phyloP scores from a whole-genome alignment of 1,284 basidiomycete genomes.

The Ganoderma lucidum region DNA sequence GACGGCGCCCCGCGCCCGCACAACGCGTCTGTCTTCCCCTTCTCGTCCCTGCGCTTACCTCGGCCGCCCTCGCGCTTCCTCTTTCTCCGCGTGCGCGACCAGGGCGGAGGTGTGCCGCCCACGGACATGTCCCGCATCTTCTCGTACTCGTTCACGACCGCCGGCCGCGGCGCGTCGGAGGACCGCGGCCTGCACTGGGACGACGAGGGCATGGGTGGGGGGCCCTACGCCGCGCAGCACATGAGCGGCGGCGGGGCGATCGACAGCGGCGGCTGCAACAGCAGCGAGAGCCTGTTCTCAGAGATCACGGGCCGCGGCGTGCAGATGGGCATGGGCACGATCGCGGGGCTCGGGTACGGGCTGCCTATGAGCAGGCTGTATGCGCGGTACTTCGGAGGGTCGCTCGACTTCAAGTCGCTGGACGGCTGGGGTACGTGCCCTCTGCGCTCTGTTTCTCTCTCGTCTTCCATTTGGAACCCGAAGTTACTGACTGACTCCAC shows the following conservation, averaged over 20 bases:
- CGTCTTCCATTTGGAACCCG: conserved; percentile 2
- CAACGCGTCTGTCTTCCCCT: conserved; percentile 10
- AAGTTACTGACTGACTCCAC: conserved; percentile 9
- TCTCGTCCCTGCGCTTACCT: neutral
- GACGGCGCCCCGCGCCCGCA: conserved; percentile 9
- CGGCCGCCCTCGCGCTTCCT: conserved; percentile 55
- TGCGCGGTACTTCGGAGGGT: conserved; percentile 82
- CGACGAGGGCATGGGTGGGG: conserved; percentile 59
- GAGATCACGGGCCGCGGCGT: conserved; percentile 81
- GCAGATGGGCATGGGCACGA: conserved; percentile 77
- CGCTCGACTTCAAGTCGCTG: conserved; percentile 77
- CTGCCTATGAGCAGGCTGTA: conserved; percentile 88
- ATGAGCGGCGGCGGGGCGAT: conserved; percentile 75
- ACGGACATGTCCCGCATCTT: conserved; percentile 82
- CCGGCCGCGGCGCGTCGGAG: conserved; percentile 50
- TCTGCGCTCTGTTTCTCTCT: neutral
- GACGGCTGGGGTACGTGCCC: conserved; percentile 79
- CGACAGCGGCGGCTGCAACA: conserved; percentile 49
- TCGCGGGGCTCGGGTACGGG: conserved; percentile 86
- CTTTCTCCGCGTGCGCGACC: conserved; percentile 83
- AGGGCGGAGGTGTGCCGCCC: conserved; percentile 85
- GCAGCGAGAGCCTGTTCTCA: conserved; percentile 62
- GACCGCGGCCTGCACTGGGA: conserved; percentile 40
- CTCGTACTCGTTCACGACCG: conserved; percentile 92
- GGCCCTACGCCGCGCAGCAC: conserved; percentile 78